Base-by-base conservation (phyloP, 2,329 filamentous ascomycete genomes). In the Ceratocystis albifundus region DNA sequence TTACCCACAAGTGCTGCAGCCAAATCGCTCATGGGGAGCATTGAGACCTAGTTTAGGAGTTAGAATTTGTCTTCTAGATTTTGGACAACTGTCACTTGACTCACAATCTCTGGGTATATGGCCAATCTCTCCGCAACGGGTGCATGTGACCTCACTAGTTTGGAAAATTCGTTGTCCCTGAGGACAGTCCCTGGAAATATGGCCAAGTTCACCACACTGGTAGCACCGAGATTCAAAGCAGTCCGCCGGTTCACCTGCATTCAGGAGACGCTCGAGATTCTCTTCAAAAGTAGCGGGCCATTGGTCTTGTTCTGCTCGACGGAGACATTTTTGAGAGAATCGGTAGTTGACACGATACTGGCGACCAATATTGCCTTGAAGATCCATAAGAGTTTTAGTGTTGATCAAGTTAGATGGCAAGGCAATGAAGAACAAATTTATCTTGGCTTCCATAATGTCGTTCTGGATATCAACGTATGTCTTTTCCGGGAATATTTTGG, bases 311-410 rank as follows among this genome's bases (percentile, higher is more conserved):
- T 88, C 82, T 64, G 82, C 82, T 36, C 82, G 82, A 2, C 84
- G 82, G 22, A 76, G 74, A 0, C 86, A 82, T 69, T 82, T 82
- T 41, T 80, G 74, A 1, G 78, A 79, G 70, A 85, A 84, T 62
- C 87, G 83, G 72, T 86, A 84, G 0, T 82, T 82, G 62, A 89
- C 77, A 0, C 80, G 81, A 70, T 81, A 89, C 72, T 84, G 85
- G 74, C 84, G 85, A 67, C 81, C 80, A 22, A 87, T 76, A 68
- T 87, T 83, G 4, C 87, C 87, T 71, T 89, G 86, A 1, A 89
- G 76, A 69, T 89, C 86, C 83, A 89, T 87, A 74, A 88, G 86
- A 68, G 84, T 88, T 70, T 85, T 80, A 4, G 84, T 83, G 0
- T 78, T 72, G 36, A 88, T 74, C 4, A 79, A 73, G 44, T 81